These are phyloP conservation scores for Hypomontagnella submonticulosa DNA, from an alignment of 495 filamentous ascomycete genomes.

Conservation along the genomic window DNA sequence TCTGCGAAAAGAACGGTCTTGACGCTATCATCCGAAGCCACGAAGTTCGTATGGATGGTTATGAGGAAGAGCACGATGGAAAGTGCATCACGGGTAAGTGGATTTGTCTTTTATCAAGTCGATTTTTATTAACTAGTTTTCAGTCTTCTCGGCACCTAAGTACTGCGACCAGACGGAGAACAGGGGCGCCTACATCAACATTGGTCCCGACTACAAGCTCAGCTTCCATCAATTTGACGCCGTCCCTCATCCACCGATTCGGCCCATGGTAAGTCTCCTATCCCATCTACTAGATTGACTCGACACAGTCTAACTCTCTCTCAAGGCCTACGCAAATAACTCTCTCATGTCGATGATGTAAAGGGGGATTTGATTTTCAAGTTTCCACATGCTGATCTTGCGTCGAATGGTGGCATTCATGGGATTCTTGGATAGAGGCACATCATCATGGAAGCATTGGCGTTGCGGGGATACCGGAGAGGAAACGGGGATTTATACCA, in stretches of 20 bases:
- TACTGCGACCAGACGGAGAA: slow-evolving; percentile 99
- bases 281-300: slow-evolving; percentile 14
- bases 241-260: slow-evolving; percentile 93
- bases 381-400: slow-evolving; percentile 32
- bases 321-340: slow-evolving; percentile 85
- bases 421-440: slow-evolving; percentile 46
- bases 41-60: slow-evolving; percentile 97
- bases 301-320: slow-evolving; percentile 46
- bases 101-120: not conserved
- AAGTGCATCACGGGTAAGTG: slow-evolving; percentile 88
- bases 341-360: slow-evolving; percentile 74
- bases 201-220: slow-evolving; percentile 91
- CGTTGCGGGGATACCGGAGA: slow-evolving; percentile 38
- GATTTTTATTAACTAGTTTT: slow-evolving; percentile 36
- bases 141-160: slow-evolving; percentile 95
- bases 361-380: slow-evolving; percentile 31
- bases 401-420: slow-evolving; percentile 39
- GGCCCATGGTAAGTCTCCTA: slow-evolving; percentile 79
- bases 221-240: slow-evolving; percentile 93
- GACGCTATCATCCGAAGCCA: slow-evolving; percentile 96
- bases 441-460: slow-evolving; percentile 43
- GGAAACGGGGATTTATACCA: slow-evolving; percentile 38
- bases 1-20: slow-evolving; percentile 95
- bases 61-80: slow-evolving; percentile 97
- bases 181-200: slow-evolving; percentile 98